Base-by-base conservation (phyloP, 1,284 basidiomycete species). In the Entoloma clypeatum region DNA sequence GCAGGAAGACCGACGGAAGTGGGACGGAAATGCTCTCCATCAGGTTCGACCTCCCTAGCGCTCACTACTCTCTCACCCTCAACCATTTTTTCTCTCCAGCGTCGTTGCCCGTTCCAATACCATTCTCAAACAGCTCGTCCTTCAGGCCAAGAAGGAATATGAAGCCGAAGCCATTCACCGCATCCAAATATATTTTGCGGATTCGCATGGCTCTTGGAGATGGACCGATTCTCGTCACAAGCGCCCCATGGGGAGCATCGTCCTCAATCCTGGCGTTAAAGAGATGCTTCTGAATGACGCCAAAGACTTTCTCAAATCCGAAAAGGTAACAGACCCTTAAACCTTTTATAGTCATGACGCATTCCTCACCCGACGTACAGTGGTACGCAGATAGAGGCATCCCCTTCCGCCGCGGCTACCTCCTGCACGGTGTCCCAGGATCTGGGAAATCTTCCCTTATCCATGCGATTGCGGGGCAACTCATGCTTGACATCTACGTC, bases 111-210 rank as follows among this genome's bases (percentile, higher is more conserved):
- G 86, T 25, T 82, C 72, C 49, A 88, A 89, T 64, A 74, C 75
- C 30, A 82, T 89, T 54, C 74, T 89, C 53, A 89, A 89, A 63
- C 83, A 87, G 62, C 80, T 89, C 45, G 85, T 89, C 27, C 74
- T 88, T n/a, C 81, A 87, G 55, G 86, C 86, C n/a, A 89, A 89
- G 69, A 77, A 76, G 55, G 84, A 86, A 56, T 89, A 89, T 55
- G 86, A 89, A 61, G 84, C 84, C 0, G 85, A 88, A 56, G 79
- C 84, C 26, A 75, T 88, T 25, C 86, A 89, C 56, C 75, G 86
- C 32, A 86, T 89, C 50, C 84, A 89, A 59, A 87, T 89, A 25
- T 89, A 87, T 58, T 87, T 89, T 57, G 86, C 86, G 9, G 86
- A 87, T 60, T 82, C 82, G n/a, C 84, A 89, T 60, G 86, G 86